A percentile compares a stretch with the other conserved stretches of the same genome.
Conservation (phyloP, 2,329 filamentous ascomycete genomes). For the Tolypocladium nubicola region DNA sequence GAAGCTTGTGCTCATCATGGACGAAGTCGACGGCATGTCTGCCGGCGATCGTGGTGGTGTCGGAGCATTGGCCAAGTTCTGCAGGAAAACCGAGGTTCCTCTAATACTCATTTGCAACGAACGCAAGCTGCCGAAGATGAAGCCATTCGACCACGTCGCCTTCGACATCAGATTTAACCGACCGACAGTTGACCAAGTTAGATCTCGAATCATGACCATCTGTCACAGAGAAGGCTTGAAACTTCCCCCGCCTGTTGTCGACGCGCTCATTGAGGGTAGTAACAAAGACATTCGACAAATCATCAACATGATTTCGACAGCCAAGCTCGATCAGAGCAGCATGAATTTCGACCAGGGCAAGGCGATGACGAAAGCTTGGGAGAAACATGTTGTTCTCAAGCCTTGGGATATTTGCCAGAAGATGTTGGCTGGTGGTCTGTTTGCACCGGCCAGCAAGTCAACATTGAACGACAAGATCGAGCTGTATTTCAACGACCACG, state of each 20-base stretch:
- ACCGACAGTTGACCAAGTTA: slow-evolving; percentile 82
- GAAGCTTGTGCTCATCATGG: slow-evolving; percentile 95
- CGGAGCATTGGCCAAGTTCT: slow-evolving; percentile 84
- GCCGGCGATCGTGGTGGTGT: slow-evolving; percentile 93
- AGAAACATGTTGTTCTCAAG: slow-evolving; percentile 93
- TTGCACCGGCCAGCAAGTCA: slow-evolving; percentile 69
- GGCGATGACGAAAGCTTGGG: slow-evolving; percentile 94
- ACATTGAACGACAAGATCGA: slow-evolving; percentile 97
- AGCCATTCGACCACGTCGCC: slow-evolving; percentile 81
- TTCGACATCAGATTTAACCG: slow-evolving; percentile 81
- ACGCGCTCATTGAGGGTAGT: slow-evolving; percentile 89
- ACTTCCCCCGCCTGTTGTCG: slow-evolving; percentile 71
- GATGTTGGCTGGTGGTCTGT: slow-evolving; percentile 80
- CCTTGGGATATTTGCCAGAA: slow-evolving; percentile 97
- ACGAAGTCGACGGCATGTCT: slow-evolving; percentile 98
- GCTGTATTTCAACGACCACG: slow-evolving; percentile 98
- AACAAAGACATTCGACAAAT: slow-evolving; percentile 95
- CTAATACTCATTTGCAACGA: slow-evolving; percentile 99
- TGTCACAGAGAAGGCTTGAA: slow-evolving; percentile 86
- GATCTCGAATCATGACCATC: slow-evolving; percentile 88
- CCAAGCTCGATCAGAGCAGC: slow-evolving; percentile 72
- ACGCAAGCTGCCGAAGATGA: slow-evolving; percentile 89
- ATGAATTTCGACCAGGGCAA: slow-evolving; percentile 83
- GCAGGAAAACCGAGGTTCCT: slow-evolving; percentile 88
- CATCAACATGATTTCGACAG: slow-evolving; percentile 95